Conservation (phyloP, 768 basidiomycete genomes). For the Lyophyllum atratum region DNA sequence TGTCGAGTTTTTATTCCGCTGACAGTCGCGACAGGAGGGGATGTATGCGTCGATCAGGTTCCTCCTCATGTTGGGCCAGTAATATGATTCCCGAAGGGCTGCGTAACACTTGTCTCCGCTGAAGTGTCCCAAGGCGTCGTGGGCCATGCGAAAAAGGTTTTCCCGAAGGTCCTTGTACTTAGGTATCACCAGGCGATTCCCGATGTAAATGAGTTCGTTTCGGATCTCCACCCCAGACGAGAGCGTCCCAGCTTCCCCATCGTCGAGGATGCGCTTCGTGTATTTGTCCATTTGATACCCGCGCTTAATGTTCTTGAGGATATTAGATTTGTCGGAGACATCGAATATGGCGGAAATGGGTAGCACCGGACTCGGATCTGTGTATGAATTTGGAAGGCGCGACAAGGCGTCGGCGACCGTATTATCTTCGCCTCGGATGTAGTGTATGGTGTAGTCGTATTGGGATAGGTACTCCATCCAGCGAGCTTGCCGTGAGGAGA, state of each 20-base stretch:
- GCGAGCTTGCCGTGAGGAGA: neutral
- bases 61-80: neutral
- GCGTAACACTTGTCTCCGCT: neutral
- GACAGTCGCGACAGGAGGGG: neutral
- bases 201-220: neutral
- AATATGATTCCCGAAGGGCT: conserved; percentile 2
- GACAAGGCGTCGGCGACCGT: neutral
- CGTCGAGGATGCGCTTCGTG: neutral
- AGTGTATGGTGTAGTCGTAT: neutral
- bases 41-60: neutral
- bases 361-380: neutral
- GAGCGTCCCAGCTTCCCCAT: neutral
- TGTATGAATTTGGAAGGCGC: neutral
- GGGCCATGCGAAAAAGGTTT: neutral
- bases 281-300: neutral
- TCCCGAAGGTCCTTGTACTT: neutral
- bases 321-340: neutral
- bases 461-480: neutral
- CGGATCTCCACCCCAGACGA: neutral
- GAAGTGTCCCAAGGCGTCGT: neutral
- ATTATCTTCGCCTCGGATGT: neutral
- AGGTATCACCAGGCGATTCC: neutral
- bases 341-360: neutral
- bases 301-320: neutral
- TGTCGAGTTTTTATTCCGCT: neutral